A percentile compares a stretch with the other conserved stretches of the same genome.
phyloP scores from a whole-genome alignment of 1,284 basidiomycete genomes.

The Peniophora sp. region DNA sequence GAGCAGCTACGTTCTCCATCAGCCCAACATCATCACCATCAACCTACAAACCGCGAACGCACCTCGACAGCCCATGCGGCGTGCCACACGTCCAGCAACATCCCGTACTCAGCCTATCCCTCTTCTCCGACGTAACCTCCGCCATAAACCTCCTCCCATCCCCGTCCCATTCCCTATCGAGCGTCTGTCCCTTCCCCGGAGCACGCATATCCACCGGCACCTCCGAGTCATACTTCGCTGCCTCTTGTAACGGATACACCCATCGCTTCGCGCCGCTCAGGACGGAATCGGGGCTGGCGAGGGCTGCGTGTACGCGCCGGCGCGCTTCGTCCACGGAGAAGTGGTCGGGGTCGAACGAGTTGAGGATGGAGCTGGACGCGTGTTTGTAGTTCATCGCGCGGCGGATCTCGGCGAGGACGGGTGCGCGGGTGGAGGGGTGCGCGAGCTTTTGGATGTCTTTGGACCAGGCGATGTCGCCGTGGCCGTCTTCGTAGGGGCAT shows the following conservation, averaged over 20 bases:
- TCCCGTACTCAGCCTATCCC: conserved; percentile 1
- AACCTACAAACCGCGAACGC: too few species aligned
- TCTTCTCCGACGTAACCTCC: conserved; percentile 4
- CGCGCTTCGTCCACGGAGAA: conserved; percentile 10
- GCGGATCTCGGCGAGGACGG: conserved; percentile 6
- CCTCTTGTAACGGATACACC: background rate
- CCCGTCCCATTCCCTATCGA: conserved; percentile 5
- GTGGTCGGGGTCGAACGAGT: conserved; percentile 9
- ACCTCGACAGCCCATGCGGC: conserved; percentile 4
- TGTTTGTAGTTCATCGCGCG: conserved; percentile 8
- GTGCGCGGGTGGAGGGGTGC: background rate
- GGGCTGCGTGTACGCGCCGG: conserved; percentile 8
- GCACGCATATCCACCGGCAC: background rate
- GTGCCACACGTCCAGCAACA: conserved; percentile 7
- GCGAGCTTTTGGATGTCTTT: conserved; percentile 4
- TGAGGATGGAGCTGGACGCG: background rate
- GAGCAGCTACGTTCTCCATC: background rate
- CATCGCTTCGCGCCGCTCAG: conserved; percentile 8
- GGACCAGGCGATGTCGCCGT: conserved; percentile 6
- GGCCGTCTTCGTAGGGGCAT: conserved; percentile 9
- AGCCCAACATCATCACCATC: too few species aligned
- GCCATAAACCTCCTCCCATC: conserved; percentile 1
- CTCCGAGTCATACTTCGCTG: background rate
- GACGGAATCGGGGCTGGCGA: conserved; percentile 10
- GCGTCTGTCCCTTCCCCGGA: conserved; percentile 5